phyloP scores from a whole-genome alignment of 768 basidiomycete genomes.

The Candolleomyces efflorescens region DNA sequence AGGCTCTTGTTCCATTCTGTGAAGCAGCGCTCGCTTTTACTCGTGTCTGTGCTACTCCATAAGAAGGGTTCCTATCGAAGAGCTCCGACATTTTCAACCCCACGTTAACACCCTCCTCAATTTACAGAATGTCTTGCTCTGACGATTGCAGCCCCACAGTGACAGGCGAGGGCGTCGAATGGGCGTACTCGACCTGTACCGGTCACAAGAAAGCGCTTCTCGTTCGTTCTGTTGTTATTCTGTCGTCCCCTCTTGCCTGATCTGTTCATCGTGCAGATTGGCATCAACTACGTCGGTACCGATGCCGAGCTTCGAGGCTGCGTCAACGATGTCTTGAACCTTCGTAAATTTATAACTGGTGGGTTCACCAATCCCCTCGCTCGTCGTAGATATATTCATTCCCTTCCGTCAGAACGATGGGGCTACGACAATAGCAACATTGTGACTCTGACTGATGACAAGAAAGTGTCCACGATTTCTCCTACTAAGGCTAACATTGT shows the following conservation, averaged over 20 bases:
- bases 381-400: not conserved
- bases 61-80: too few species aligned
- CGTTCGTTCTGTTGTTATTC: not conserved
- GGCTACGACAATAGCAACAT: not conserved
- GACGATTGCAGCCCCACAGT: not conserved
- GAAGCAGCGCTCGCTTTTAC: too few species aligned
- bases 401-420: not conserved
- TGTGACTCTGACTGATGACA: not conserved
- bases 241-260: not conserved
- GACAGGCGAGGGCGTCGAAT: slow-evolving; percentile 1
- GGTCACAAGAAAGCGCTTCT: slow-evolving; percentile 1
- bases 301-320: not conserved
- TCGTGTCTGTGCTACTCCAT: too few species aligned
- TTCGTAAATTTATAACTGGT: slow-evolving; percentile 2
- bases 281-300: slow-evolving; percentile 2
- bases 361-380: not conserved
- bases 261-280: not conserved
- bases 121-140: not conserved
- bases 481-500: slow-evolving; percentile 2
- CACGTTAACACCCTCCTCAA: not conserved
- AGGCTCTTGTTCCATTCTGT: too few species aligned
- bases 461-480: not conserved
- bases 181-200: slow-evolving; percentile 2
- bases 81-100: not conserved
- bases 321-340: slow-evolving; percentile 1